Base-by-base conservation (phyloP, 805 yeast species). In the Candida piceae region DNA sequence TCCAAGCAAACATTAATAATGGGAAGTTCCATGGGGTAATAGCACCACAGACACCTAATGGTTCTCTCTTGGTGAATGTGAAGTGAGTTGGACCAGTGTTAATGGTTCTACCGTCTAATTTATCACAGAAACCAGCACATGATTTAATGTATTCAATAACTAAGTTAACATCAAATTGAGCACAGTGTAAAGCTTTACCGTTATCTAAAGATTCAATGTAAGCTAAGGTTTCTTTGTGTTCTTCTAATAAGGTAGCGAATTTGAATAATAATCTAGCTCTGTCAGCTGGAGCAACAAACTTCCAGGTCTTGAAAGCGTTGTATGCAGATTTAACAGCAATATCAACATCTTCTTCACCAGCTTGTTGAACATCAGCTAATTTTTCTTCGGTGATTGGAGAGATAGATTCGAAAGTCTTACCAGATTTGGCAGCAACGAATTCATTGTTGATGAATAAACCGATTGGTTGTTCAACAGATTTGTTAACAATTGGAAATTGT, bases 21-120 rank as follows among this genome's bases (percentile, higher is more conserved):
- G 97, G 97, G 78, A 87, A 89, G 69, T 89, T 89, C 97, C 97
- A 89, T 51, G 97, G 96, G 49, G 89, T 88, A 57, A 89, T 84
- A 64, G 86, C 95, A 41, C 95, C 97, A 62, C 95, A 86, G 32
- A 89, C 96, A 60, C 96, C 97, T 53, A 85, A 69, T 41, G 97
- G 96, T 65, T 88, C 95, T 63, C 83, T 82, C 62, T 79, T 77
- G 47, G 90, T 80, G 66, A 81, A 86, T 44, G 76, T 76, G 60
- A 88, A 78, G 63, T 84, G 85, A 34, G 77, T 66, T 40, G 64
- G 60, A 44, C 89, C 90, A 34, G 94, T 80, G 60, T 85, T 85
- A 40, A 85, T 73, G 40, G 80, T 63, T 47, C 78, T 72, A 52
- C 96, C 96, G 48, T 70, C 74, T 48, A 84, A 66, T 70, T 89